A percentile compares a stretch with the other conserved stretches of the same genome.
phyloP scores from a whole-genome alignment of 2,329 filamentous ascomycete species.

The Fusarium sp. region DNA sequence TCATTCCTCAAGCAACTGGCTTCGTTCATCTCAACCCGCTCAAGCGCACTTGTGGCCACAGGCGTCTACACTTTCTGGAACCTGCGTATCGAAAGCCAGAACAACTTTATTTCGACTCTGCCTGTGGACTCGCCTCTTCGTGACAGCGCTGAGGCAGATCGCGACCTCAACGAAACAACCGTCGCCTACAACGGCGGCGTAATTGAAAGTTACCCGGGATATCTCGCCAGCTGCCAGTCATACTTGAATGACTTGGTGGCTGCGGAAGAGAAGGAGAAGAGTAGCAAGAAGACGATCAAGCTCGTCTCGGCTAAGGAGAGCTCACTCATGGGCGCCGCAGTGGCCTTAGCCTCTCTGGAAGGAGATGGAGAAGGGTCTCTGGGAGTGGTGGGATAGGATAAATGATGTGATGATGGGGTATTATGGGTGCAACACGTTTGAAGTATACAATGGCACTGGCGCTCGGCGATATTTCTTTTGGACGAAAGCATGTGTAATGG shows the following conservation, averaged over 20 bases:
- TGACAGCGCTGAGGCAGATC: constrained; percentile 60
- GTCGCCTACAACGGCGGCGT: constrained; percentile 84
- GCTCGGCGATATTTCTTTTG: constrained; percentile 15
- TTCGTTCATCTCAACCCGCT: constrained; percentile 63
- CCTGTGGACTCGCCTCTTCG: constrained; percentile 48
- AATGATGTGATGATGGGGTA: not conserved
- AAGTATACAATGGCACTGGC: constrained; percentile 25
- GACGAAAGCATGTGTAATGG: not conserved
- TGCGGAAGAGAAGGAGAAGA: constrained; percentile 41
- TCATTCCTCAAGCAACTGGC: constrained; percentile 61
- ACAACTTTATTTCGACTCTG: constrained; percentile 47
- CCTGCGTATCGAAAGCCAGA: constrained; percentile 58
- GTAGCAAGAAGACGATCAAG: constrained; percentile 57
- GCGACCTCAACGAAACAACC: constrained; percentile 57
- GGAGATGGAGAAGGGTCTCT: constrained; percentile 29
- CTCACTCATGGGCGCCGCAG: constrained; percentile 76
- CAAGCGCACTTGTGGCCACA: constrained; percentile 65
- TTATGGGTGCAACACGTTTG: constrained; percentile 5
- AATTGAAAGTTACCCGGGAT: constrained; percentile 78
- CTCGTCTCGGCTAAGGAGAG: constrained; percentile 76
- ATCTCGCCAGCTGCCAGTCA: constrained; percentile 66
- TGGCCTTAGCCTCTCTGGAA: constrained; percentile 64
- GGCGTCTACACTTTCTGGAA: constrained; percentile 67
- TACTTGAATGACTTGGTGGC: constrained; percentile 67
- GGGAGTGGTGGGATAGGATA: constrained; percentile 22